phyloP scores from a whole-genome alignment of 169 alveolate species.

The Pseudocohnilembus persalinus region DNA sequence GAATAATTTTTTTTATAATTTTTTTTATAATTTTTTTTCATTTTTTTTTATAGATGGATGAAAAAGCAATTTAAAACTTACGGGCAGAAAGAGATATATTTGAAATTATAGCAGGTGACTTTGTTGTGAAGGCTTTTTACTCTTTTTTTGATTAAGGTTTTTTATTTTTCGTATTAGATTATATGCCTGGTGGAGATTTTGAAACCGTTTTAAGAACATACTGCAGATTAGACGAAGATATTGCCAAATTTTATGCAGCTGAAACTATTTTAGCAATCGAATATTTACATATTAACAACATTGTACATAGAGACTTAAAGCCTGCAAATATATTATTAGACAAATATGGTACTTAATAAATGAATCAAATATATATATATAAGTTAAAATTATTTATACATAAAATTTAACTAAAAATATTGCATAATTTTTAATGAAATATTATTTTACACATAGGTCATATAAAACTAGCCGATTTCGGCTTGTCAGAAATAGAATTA shows the following conservation, averaged over 20 bases:
- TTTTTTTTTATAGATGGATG: slow-evolving; percentile 22
- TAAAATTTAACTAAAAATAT: no score
- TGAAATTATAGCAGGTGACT: slow-evolving; percentile 46
- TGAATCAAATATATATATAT: no score
- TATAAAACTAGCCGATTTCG: slow-evolving; percentile 80
- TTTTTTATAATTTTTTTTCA: background rate
- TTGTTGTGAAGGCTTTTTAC: slow-evolving; percentile 45
- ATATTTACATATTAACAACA: slow-evolving; percentile 36
- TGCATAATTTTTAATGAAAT: no score
- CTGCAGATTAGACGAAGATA: slow-evolving; percentile 33
- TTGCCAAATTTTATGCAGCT: slow-evolving; percentile 32
- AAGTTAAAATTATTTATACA: no score
- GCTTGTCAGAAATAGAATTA: slow-evolving; percentile 50
- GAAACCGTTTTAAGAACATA: slow-evolving; percentile 27
- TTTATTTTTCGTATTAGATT: slow-evolving; percentile 39
- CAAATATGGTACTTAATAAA: slow-evolving; percentile 23
- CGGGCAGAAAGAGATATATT: slow-evolving; percentile 50
- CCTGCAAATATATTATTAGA: slow-evolving; percentile 73
- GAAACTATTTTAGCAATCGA: slow-evolving; percentile 45
- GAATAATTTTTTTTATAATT: background rate
- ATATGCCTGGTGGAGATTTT: slow-evolving; percentile 51
- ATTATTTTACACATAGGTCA: slow-evolving; percentile 73
- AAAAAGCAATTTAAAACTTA: slow-evolving; percentile 26
- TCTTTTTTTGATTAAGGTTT: slow-evolving; percentile 38
- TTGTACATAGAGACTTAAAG: slow-evolving; percentile 72